A percentile compares a stretch with the other conserved stretches of the same genome.
Evolutionary conservation across 1,284 basidiomycete species (phyloP).

Genomic region (Cystobasidium slooffiae): DNA sequence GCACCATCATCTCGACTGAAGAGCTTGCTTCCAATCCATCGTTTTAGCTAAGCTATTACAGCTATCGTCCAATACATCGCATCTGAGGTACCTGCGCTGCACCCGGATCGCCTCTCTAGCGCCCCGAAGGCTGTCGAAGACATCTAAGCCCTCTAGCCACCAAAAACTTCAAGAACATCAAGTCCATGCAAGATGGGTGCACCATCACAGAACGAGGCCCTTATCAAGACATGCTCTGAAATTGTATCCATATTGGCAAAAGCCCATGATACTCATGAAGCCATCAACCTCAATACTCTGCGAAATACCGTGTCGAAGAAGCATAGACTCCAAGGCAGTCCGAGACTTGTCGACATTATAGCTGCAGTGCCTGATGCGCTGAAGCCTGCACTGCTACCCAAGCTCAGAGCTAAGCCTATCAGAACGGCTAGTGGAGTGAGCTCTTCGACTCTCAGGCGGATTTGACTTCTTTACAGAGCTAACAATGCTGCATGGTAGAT

Average conservation of each 20-base stretch:
- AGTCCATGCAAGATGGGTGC: constrained; percentile 24
- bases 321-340: constrained; percentile 81
- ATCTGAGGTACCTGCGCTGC: too few relatives aligned
- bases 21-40: too few relatives aligned
- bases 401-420: constrained; percentile 90
- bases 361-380: constrained; percentile 97
- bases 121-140: too few relatives aligned
- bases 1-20: too few relatives aligned
- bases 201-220: constrained; percentile 40
- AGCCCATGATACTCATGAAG: constrained; percentile 71
- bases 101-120: too few relatives aligned
- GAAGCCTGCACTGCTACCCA: constrained; percentile 87
- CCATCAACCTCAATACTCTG: constrained; percentile 83
- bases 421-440: constrained; percentile 93
- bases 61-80: too few relatives aligned
- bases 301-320: constrained; percentile 89
- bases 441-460: constrained; percentile 26
- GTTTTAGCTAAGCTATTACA: too few relatives aligned
- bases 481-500: constrained; percentile 8
- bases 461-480: neutral
- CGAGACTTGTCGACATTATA: constrained; percentile 95
- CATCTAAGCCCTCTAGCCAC: neutral
- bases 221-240: constrained; percentile 64
- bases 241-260: constrained; percentile 93
- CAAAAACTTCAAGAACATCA: constrained; percentile 12